Percentiles rank a stretch among this genome's conserved stretches.
Evolutionary conservation across 768 basidiomycete species (phyloP).

Genomic region (Xerocomellus chrysenteron): DNA sequence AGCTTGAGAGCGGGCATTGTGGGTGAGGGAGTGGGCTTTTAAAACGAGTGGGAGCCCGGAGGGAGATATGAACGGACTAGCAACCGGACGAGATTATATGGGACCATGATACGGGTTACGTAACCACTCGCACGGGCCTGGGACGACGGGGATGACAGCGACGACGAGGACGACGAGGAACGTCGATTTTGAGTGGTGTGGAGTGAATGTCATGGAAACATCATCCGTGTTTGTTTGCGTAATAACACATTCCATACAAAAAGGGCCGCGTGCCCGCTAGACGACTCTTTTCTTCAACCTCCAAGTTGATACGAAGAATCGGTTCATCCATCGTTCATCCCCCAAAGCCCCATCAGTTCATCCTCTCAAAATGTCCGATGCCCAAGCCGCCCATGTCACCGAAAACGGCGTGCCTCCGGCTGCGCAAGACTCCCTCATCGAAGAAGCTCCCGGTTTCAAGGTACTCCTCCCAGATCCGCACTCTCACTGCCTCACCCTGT

Average conservation of each 20-base stretch:
- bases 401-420: slow-evolving; percentile 83
- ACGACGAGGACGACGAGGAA: not conserved
- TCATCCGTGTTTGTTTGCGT: slow-evolving; percentile 32
- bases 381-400: slow-evolving; percentile 80
- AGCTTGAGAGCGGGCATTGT: slow-evolving; percentile 51
- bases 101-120: slow-evolving; percentile 5
- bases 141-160: not conserved
- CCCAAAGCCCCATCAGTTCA: slow-evolving; percentile 53
- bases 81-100: not conserved
- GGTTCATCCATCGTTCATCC: slow-evolving; percentile 74
- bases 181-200: not conserved
- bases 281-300: slow-evolving; percentile 61
- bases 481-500: slow-evolving; percentile 10
- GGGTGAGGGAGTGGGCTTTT: not conserved
- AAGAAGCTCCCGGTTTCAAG: slow-evolving; percentile 82
- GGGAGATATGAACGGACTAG: not conserved
- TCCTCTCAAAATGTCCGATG: slow-evolving; percentile 78
- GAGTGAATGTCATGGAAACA: slow-evolving; percentile 44
- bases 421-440: slow-evolving; percentile 63
- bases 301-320: slow-evolving; percentile 81
- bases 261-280: slow-evolving; percentile 31
- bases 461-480: slow-evolving; percentile 38
- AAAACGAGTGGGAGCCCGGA: slow-evolving; percentile 17
- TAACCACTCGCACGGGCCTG: slow-evolving; percentile 26
- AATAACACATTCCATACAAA: slow-evolving; percentile 32